A percentile compares a stretch with the other conserved stretches of the same genome.
These are phyloP conservation scores for Trypanosoma caninum DNA, from an alignment of 208 protist genomes.

Conservation along the genomic window DNA sequence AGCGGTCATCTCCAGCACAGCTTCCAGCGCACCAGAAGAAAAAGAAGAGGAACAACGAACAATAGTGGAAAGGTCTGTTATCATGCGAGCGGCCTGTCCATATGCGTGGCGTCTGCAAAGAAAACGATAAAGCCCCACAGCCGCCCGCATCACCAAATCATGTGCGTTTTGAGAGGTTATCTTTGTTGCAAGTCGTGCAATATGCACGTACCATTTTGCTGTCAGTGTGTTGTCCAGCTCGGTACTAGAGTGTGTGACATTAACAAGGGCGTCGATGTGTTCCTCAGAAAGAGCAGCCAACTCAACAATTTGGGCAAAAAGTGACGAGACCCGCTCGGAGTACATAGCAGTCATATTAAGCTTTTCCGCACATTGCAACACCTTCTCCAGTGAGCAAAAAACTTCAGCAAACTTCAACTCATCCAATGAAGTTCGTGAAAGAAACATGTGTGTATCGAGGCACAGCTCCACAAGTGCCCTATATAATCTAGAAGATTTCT, in stretches of 20 bases:
- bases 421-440: slow-evolving; percentile 37
- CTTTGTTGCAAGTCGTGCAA: slow-evolving; percentile 54
- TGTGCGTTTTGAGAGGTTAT: slow-evolving; percentile 40
- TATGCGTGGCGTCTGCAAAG: slow-evolving; percentile 75
- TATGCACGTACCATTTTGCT: slow-evolving; percentile 57
- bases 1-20: slow-evolving; percentile 51
- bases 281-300: slow-evolving; percentile 43
- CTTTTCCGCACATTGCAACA: slow-evolving; percentile 31
- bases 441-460: slow-evolving; percentile 51
- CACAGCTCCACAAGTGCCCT: slow-evolving; percentile 59
- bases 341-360: slow-evolving; percentile 27
- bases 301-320: slow-evolving; percentile 38
- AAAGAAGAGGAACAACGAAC: slow-evolving; percentile 56
- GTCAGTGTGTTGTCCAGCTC: slow-evolving; percentile 44
- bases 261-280: slow-evolving; percentile 33
- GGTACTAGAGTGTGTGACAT: slow-evolving; percentile 23
- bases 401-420: slow-evolving; percentile 36
- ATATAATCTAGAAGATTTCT: background rate
- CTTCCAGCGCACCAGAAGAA: slow-evolving; percentile 29
- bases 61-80: slow-evolving; percentile 61
- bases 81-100: slow-evolving; percentile 66
- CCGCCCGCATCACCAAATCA: slow-evolving; percentile 46
- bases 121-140: slow-evolving; percentile 66
- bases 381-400: slow-evolving; percentile 56
- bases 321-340: slow-evolving; percentile 29